phyloP scores from a whole-genome alignment of 176 grass and related monocot species.

The Triticum timopheevii region DNA sequence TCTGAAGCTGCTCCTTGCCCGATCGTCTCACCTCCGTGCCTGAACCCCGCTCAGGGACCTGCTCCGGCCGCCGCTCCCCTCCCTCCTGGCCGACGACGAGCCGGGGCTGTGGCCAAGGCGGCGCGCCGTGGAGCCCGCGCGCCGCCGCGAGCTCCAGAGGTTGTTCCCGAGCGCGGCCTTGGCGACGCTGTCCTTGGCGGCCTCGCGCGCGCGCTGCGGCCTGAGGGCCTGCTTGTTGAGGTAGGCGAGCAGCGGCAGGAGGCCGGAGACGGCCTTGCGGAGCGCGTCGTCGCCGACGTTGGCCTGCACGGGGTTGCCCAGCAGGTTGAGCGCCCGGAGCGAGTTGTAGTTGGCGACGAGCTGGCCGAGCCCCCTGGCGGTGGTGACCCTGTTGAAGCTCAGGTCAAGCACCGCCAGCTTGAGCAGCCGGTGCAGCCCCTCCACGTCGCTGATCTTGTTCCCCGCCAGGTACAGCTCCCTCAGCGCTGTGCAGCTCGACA shows the following conservation, averaged over 20 bases:
- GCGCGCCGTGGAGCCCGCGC: neutral
- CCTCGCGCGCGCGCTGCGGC: conserved; percentile 64
- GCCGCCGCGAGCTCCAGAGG: conserved; percentile 46
- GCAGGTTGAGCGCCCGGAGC: conserved; percentile 70
- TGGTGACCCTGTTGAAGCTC: conserved; percentile 85
- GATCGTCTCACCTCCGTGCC: conserved; percentile 7
- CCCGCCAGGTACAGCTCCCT: conserved; percentile 90
- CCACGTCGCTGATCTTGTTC: conserved; percentile 91
- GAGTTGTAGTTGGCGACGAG: conserved; percentile 91
- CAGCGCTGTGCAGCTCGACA: conserved; percentile 73
- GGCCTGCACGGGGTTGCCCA: conserved; percentile 75
- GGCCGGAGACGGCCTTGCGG: conserved; percentile 55
- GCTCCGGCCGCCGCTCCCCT: conserved; percentile 9
- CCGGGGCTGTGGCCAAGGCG: conserved; percentile 28
- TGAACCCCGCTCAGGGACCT: conserved; percentile 17
- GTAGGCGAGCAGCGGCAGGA: conserved; percentile 73
- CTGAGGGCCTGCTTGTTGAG: conserved; percentile 76
- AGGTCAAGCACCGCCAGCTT: conserved; percentile 81
- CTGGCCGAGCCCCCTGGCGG: conserved; percentile 75
- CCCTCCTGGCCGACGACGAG: conserved; percentile 5
- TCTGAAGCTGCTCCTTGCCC: no score
- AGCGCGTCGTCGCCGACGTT: conserved; percentile 83
- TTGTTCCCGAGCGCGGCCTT: conserved; percentile 76
- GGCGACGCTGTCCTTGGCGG: conserved; percentile 62
- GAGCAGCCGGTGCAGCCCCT: conserved; percentile 84